Percentiles rank a stretch among this genome's conserved stretches.
phyloP scores from a whole-genome alignment of 2,329 filamentous ascomycete species.

The Ambrosiella xylebori region DNA sequence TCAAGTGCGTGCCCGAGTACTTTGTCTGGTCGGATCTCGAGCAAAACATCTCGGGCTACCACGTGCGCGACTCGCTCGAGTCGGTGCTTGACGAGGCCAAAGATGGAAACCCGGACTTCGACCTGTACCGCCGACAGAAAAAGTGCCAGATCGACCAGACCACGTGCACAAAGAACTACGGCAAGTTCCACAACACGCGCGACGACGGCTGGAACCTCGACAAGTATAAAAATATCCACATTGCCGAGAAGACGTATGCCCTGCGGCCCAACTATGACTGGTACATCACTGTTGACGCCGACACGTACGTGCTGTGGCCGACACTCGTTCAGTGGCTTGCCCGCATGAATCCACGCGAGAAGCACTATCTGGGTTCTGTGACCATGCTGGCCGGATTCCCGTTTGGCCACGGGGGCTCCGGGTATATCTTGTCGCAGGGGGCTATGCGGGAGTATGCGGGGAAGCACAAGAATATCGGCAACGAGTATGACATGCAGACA shows the following conservation, averaged over 20 bases:
- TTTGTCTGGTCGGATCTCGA: conserved; percentile 42
- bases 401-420: conserved; percentile 41
- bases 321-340: conserved; percentile 33
- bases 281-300: conserved; percentile 43
- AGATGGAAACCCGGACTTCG: conserved; percentile 32
- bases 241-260: conserved; percentile 35
- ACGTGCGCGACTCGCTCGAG: conserved; percentile 30
- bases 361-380: conserved; percentile 33
- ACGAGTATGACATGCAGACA: conserved; percentile 27
- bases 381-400: conserved; percentile 24
- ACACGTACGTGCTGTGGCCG: conserved; percentile 39
- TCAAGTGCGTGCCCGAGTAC: conserved; percentile 32
- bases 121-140: conserved; percentile 29
- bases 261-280: conserved; percentile 36
- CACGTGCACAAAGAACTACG: conserved; percentile 23
- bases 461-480: conserved; percentile 26
- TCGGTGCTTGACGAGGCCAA: conserved; percentile 26
- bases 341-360: conserved; percentile 25
- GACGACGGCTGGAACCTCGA: conserved; percentile 36
- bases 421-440: conserved; percentile 34
- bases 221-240: conserved; percentile 46
- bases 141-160: conserved; percentile 29
- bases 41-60: conserved; percentile 27
- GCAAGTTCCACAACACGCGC: conserved; percentile 16
- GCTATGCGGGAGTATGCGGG: conserved; percentile 32